Percentiles rank a stretch among this genome's conserved stretches.
phyloP scores from a whole-genome alignment of 257 asterid species.

The Paulownia fortunei region DNA sequence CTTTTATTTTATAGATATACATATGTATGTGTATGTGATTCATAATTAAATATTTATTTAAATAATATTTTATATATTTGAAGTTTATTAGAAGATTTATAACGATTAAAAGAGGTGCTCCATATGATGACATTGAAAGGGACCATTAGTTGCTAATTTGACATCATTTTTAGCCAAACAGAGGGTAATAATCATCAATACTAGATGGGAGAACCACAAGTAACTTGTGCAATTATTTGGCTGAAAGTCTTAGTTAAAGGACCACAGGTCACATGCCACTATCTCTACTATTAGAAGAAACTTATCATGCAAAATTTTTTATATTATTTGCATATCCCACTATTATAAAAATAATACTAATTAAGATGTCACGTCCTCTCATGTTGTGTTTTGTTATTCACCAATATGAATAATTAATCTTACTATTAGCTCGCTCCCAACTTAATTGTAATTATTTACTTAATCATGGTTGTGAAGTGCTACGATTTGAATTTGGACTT shows the following conservation, averaged over 20 bases:
- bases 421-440: background rate
- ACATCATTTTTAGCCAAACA: background rate
- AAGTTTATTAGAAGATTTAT: no score
- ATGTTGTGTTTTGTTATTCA: background rate
- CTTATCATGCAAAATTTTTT: background rate
- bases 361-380: background rate
- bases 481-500: no score
- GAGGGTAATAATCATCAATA: background rate
- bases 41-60: no score
- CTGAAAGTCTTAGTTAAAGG: background rate
- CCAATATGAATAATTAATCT: background rate
- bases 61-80: no score
- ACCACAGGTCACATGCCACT: background rate
- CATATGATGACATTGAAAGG: no score
- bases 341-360: background rate
- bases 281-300: slow-evolving; percentile 20
- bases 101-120: no score
- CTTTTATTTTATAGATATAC: no score
- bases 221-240: slow-evolving; percentile 6
- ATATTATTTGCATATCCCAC: background rate
- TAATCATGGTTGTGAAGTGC: background rate
- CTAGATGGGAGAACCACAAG: background rate
- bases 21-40: no score
- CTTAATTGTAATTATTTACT: background rate
- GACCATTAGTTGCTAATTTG: no score